These are phyloP conservation scores for Suillus sp. DNA, from an alignment of 768 basidiomycete genomes.

Conservation along the genomic window DNA sequence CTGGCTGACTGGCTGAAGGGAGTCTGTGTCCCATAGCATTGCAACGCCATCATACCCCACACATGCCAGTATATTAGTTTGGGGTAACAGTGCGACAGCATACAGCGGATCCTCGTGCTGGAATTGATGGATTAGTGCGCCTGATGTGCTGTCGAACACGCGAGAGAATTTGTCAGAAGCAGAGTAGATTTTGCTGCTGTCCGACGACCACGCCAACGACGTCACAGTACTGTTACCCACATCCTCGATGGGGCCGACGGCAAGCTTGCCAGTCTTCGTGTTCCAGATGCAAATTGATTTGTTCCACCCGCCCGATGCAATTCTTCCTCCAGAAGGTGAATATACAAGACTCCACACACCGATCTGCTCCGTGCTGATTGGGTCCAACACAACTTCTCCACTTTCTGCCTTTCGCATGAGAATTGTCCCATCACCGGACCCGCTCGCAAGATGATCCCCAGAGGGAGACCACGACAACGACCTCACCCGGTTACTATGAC, in stretches of 20 bases:
- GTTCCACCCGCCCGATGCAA: neutral
- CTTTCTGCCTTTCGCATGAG: neutral
- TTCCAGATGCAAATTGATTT: neutral
- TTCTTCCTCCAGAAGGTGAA: neutral
- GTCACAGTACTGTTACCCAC: neutral
- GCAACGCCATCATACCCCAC: neutral
- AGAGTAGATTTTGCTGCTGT: neutral
- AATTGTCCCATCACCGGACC: neutral
- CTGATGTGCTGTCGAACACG: neutral
- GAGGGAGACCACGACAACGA: neutral
- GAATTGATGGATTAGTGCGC: neutral
- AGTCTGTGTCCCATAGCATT: neutral
- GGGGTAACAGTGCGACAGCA: neutral
- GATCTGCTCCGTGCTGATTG: neutral
- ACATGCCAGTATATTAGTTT: neutral
- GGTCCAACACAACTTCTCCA: neutral
- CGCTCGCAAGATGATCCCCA: neutral
- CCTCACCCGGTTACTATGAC: neutral
- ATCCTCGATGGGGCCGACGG: neutral
- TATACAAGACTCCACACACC: neutral
- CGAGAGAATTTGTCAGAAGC: neutral
- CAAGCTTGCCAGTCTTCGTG: neutral
- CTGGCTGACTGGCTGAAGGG: neutral
- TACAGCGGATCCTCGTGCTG: neutral
- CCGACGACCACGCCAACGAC: neutral